Base-by-base conservation (phyloP, 1,139 yeast species). In the Suhomyces taliae region DNA sequence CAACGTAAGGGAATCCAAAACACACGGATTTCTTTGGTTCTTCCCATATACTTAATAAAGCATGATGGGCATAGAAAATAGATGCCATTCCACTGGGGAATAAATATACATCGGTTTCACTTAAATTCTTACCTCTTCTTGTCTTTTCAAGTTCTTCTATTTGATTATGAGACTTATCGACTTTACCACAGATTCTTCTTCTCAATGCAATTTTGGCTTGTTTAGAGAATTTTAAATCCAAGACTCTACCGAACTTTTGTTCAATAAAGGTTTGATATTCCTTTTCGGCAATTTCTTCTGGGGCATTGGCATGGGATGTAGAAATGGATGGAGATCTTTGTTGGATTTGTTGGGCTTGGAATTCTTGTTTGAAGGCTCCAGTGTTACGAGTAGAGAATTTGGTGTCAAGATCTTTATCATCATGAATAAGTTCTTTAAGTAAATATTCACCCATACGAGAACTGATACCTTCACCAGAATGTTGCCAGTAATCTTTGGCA, bases 1-100 rank as follows among this genome's bases (percentile, higher is more conserved):
- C 99, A 29, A 89, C 95, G 64, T 91, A 93, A 6, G 98, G 97
- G 66, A 91, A 90, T 0, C 99, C 98, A 67, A 87, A 90, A 67
- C 96, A 87, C 1, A 90, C 95, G 0, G 95, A 83, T 64, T 89
- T 88, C 54, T 78, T 74, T 36, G 74, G 72, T 0, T 64, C 58
- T 9, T 50, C 49, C 6, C 46, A 38, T 6, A 58, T 52, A 12
- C 72, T 66, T 52, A 90, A 67, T 26, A 85, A 62, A 2, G 87
- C 77, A 52, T 86, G 79, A 61, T 91, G 97, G 0, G 97, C 89
- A 48, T 81, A 79, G 70, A 87, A 93, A 39, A 93, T 87, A 1
- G 96, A 75, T 2, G 97, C 87, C 98, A 93, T 93, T 12, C 99
- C 99, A 1, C 91, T 76, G 10, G 97, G 95, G 59, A 78, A 90